These are phyloP conservation scores for Cryptococcus amylolentus DNA, from an alignment of 1,284 basidiomycete genomes.

Conservation along the genomic window DNA sequence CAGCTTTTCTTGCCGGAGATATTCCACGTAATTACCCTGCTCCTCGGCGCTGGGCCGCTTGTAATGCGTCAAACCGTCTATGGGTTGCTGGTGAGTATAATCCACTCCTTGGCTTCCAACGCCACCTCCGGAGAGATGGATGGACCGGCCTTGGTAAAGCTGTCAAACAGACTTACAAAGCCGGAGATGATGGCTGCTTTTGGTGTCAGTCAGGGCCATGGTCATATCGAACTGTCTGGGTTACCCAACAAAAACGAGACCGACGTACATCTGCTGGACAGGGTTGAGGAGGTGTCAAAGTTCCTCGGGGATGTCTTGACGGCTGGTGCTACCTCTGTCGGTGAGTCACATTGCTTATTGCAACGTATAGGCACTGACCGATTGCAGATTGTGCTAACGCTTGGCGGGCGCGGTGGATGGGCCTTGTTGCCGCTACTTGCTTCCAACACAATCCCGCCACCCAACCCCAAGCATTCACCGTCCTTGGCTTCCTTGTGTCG, in stretches of 20 bases:
- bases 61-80: slow-evolving; percentile 74
- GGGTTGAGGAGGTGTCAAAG: slow-evolving; percentile 63
- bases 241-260: slow-evolving; percentile 46
- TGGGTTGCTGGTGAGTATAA: slow-evolving; percentile 71
- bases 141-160: slow-evolving; percentile 36
- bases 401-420: slow-evolving; percentile 92
- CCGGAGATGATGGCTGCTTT: slow-evolving; percentile 65
- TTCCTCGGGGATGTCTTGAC: slow-evolving; percentile 66
- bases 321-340: slow-evolving; percentile 63
- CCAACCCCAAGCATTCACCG: slow-evolving; percentile 82
- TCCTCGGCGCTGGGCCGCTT: slow-evolving; percentile 68
- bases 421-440: slow-evolving; percentile 82
- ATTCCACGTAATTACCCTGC: slow-evolving; percentile 69
- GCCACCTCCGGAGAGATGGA: slow-evolving; percentile 37
- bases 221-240: slow-evolving; percentile 21
- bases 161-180: slow-evolving; percentile 62
- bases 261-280: slow-evolving; percentile 63
- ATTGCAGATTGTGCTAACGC: slow-evolving; percentile 73
- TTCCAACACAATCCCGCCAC: slow-evolving; percentile 89
- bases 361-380: neutral
- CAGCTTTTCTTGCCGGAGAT: slow-evolving; percentile 80
- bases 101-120: slow-evolving; percentile 60
- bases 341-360: slow-evolving; percentile 50
- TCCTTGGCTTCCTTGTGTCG: slow-evolving; percentile 73
- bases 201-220: slow-evolving; percentile 55